phyloP scores from a whole-genome alignment of 2,329 filamentous ascomycete genomes.

The Talaromyces sp. region DNA sequence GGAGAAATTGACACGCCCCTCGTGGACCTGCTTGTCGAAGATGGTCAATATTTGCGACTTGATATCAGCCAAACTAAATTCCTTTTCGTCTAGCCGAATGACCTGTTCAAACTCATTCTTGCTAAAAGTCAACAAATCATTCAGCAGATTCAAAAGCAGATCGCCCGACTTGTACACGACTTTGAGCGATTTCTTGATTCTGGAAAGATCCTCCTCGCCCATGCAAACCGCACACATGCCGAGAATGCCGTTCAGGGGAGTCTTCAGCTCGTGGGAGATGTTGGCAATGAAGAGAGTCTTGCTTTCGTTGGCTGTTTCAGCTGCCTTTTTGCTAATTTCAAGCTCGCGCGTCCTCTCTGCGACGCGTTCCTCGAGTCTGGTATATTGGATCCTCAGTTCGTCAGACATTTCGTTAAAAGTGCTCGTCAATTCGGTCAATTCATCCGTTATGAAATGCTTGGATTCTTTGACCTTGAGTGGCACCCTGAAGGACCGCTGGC shows the following conservation, averaged over 20 bases:
- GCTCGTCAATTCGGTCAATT: constrained; percentile 72
- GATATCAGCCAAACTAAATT: constrained; percentile 80
- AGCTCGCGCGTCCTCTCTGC: constrained; percentile 76
- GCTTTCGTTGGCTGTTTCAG: constrained; percentile 91
- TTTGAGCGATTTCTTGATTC: constrained; percentile 76
- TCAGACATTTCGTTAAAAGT: constrained; percentile 95
- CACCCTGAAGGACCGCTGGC: constrained; percentile 61
- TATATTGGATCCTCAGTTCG: constrained; percentile 81
- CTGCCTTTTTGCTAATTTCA: constrained; percentile 83
- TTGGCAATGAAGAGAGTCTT: constrained; percentile 97
- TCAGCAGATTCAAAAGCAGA: constrained; percentile 75
- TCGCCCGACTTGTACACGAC: constrained; percentile 88
- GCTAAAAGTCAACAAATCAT: constrained; percentile 86
- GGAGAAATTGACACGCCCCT: constrained; percentile 67
- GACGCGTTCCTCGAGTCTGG: constrained; percentile 77
- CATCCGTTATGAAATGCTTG: constrained; percentile 73
- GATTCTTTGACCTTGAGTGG: constrained; percentile 74
- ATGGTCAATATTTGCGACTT: constrained; percentile 77
- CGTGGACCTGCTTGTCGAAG: constrained; percentile 83
- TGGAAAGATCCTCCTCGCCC: constrained; percentile 75
- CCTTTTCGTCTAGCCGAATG: constrained; percentile 73
- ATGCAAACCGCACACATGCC: constrained; percentile 92
- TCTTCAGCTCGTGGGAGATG: constrained; percentile 77
- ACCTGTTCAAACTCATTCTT: constrained; percentile 92
- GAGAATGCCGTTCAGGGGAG: constrained; percentile 84